A percentile compares a stretch with the other conserved stretches of the same genome.
These are phyloP conservation scores for Kuraishia capsulata DNA, from an alignment of 805 yeast species.

Conservation along the genomic window DNA sequence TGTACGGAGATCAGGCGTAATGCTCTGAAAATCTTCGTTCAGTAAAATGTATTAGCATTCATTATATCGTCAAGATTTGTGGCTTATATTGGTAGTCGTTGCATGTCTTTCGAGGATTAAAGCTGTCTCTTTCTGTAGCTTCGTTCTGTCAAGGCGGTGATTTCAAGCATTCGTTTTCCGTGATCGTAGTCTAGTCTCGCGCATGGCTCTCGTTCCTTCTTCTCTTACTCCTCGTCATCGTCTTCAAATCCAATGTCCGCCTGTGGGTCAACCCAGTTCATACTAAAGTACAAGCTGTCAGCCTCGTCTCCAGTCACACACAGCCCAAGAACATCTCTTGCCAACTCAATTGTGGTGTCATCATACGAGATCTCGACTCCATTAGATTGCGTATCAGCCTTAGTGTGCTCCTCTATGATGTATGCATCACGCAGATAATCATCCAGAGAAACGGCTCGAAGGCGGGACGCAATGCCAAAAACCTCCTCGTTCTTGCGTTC, in stretches of 20 bases:
- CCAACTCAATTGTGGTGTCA: conserved; percentile 54
- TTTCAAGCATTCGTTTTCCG: no score
- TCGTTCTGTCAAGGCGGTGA: no score
- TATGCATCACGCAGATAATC: neutral
- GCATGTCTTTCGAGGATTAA: no score
- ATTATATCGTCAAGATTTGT: no score
- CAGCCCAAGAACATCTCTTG: conserved; percentile 60
- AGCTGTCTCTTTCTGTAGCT: no score
- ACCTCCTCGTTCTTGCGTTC: neutral
- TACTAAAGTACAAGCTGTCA: conserved; percentile 60
- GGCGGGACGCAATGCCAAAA: neutral
- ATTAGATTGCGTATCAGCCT: conserved; percentile 27
- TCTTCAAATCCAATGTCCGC: no score
- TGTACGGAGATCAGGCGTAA: no score
- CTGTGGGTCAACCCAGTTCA: conserved; percentile 15
- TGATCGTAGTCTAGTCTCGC: no score
- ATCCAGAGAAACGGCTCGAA: conserved; percentile 1
- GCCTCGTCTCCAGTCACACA: conserved; percentile 72
- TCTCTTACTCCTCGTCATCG: neutral
- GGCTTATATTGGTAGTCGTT: no score
- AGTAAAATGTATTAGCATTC: no score
- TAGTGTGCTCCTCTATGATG: conserved; percentile 3
- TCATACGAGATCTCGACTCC: conserved; percentile 58
- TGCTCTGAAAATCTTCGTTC: no score
- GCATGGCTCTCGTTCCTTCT: no score